Evolutionary conservation across 78 protist genomes (phyloP).

Genomic region (Dictyostelium discoideum): DNA sequence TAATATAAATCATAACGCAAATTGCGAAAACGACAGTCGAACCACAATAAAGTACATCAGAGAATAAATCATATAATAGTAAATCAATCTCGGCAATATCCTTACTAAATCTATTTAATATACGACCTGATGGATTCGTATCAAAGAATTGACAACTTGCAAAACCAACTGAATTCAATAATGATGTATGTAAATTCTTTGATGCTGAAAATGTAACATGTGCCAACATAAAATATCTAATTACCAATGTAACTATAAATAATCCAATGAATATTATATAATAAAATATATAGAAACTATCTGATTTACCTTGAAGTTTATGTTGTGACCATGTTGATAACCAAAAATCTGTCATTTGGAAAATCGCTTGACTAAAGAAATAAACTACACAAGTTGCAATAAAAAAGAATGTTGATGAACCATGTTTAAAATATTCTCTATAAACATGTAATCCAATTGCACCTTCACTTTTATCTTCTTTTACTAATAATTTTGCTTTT

Average conservation of each 20-base stretch:
- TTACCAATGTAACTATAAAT: neutral
- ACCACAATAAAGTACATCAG: neutral
- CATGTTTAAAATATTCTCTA: neutral
- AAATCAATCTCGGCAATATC: slow-evolving; percentile 72
- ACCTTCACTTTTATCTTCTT: slow-evolving; percentile 35
- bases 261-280: neutral
- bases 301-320: neutral
- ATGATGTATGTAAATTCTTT: neutral
- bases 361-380: slow-evolving; percentile 15
- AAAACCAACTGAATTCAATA: neutral
- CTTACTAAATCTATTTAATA: slow-evolving; percentile 56
- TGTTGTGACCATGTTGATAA: slow-evolving; percentile 11
- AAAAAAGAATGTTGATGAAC: neutral
- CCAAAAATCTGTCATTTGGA: slow-evolving; percentile 43
- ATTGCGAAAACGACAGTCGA: neutral
- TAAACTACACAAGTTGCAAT: neutral
- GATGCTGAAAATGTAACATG: neutral
- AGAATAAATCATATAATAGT: neutral
- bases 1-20: neutral
- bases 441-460: neutral
- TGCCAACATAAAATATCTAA: neutral
- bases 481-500: slow-evolving; percentile 33
- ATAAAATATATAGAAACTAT: neutral
- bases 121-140: slow-evolving; percentile 71
- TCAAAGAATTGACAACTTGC: slow-evolving; percentile 63